These are phyloP conservation scores for Coemansia sp. DNA, from an alignment of 192 early-diverging fungal genomes.

Conservation along the genomic window DNA sequence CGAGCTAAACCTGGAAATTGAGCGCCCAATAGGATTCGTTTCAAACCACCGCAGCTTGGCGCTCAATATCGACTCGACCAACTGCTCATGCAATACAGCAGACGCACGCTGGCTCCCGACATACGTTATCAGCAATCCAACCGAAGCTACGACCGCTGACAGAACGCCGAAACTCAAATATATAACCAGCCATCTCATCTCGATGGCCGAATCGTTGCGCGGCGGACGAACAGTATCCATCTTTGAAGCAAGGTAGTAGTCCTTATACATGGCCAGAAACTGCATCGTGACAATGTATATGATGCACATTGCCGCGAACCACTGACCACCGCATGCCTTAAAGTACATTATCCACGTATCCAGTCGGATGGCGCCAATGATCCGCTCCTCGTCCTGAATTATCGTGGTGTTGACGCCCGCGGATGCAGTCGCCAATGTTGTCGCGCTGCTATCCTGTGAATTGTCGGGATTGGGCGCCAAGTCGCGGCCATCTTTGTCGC, in stretches of 20 bases:
- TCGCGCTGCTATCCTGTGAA: background rate
- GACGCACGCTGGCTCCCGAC: constrained; percentile 44
- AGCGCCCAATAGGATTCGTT: constrained; percentile 76
- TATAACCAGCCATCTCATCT: constrained; percentile 24
- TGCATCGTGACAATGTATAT: constrained; percentile 55
- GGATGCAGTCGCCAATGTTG: constrained; percentile 14
- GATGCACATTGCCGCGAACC: constrained; percentile 54
- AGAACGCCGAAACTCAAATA: constrained; percentile 16
- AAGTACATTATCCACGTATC: constrained; percentile 77
- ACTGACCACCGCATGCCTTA: constrained; percentile 59
- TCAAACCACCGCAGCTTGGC: constrained; percentile 82
- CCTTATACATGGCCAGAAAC: constrained; percentile 53
- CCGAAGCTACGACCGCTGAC: constrained; percentile 10
- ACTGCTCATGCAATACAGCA: constrained; percentile 49
- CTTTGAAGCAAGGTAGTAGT: constrained; percentile 40
- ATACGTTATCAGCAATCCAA: constrained; percentile 15
- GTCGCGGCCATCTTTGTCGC: background rate
- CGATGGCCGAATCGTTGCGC: no score
- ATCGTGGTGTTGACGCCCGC: constrained; percentile 58
- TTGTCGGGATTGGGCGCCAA: background rate
- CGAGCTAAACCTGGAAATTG: constrained; percentile 77
- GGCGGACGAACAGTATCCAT: no score
- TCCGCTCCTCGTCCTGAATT: constrained; percentile 72
- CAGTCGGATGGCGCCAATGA: constrained; percentile 65
- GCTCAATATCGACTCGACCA: constrained; percentile 58